Base-by-base conservation (phyloP, 192 early-diverging fungal species). In the Coemansia guatemalensis region DNA sequence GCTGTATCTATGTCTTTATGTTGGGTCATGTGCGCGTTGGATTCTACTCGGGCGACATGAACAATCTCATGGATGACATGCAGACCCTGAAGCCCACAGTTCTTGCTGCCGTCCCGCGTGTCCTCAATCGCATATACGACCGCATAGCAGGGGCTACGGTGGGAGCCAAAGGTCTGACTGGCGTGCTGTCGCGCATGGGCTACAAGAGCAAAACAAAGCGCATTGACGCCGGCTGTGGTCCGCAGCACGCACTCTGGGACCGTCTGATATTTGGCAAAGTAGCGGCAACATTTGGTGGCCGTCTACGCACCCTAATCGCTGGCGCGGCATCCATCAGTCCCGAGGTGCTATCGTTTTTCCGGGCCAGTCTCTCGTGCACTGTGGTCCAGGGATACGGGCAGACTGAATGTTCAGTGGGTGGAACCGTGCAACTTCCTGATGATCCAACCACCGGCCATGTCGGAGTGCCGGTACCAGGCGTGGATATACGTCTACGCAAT, bases 361-460 rank as follows among this genome's bases (percentile, higher is more conserved):
- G 89, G 0, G 78, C 85, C 49, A 78, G 71, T 22, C 73, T 88
- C 7, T 73, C 75, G 0, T 75, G 74, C 64, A 21, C 58, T 24
- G 80, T 97, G 1, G 62, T 87, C 27, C 90, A 97, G 71, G 90
- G 92, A 6, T 95, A 96, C 69, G 90, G 91, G 20, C 88, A 90
- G 69, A 94, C 93, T 11, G 93, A 96, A 56, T 87, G 60, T 21
- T 17, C 35, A 5, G 69, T 71, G 12, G 81, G 82, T 5, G 82
- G 81, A 6, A 74, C 82, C 4, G 33, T 80, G 11, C 78, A 85
- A 48, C 55, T 62, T n/a, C 29, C 56, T 1, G 78, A 73, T 14
- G 88, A 92, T 48, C 78, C 68, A 7, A 69, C 73, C 5, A 75
- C 85, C 0, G 91, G 89, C 7, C 84, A 92, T 58, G 80, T 90